Percentiles rank a stretch among this genome's conserved stretches.
These are phyloP conservation scores for Xylaria bambusicola DNA, from an alignment of 495 filamentous ascomycete species.

Conservation along the genomic window DNA sequence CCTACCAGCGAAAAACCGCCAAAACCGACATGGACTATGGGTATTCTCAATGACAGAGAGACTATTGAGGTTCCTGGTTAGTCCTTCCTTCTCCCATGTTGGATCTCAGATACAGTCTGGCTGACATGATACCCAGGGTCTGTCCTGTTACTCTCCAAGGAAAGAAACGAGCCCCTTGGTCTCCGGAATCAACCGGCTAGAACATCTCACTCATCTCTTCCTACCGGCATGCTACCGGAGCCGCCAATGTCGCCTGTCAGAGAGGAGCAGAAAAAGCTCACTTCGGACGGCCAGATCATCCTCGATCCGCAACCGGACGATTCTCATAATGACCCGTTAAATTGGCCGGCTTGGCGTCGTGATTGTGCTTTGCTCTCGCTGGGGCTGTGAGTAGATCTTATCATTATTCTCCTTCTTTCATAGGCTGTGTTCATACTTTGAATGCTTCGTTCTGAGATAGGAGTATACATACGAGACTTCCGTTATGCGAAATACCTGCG, in stretches of 20 bases:
- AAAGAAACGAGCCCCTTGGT: conserved; percentile 81
- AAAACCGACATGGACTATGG: conserved; percentile 68
- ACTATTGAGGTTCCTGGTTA: conserved; percentile 93
- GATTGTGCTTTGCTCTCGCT: conserved; percentile 81
- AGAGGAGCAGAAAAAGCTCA: conserved; percentile 68
- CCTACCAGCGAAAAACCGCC: conserved; percentile 19
- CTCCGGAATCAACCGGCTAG: conserved; percentile 72
- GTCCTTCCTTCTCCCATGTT: conserved; percentile 28
- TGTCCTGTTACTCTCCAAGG: conserved; percentile 71
- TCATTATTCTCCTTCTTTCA: no score
- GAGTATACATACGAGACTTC: no score
- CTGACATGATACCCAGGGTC: conserved; percentile 58
- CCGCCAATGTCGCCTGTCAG: conserved; percentile 23
- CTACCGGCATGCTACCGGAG: conserved; percentile 54
- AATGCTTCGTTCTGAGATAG: no score
- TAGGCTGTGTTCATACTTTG: no score
- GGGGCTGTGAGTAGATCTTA: conserved; percentile 52
- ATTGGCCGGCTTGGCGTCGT: conserved; percentile 84
- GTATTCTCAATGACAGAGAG: conserved; percentile 76
- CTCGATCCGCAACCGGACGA: conserved; percentile 93
- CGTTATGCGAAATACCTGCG: no score
- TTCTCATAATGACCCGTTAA: conserved; percentile 86
- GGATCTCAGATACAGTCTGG: not conserved
- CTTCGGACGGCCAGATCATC: conserved; percentile 80
- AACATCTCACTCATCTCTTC: conserved; percentile 76